phyloP scores from a whole-genome alignment of 225 moss, liverwort and hornwort species.

The Polytrichum formosum region DNA sequence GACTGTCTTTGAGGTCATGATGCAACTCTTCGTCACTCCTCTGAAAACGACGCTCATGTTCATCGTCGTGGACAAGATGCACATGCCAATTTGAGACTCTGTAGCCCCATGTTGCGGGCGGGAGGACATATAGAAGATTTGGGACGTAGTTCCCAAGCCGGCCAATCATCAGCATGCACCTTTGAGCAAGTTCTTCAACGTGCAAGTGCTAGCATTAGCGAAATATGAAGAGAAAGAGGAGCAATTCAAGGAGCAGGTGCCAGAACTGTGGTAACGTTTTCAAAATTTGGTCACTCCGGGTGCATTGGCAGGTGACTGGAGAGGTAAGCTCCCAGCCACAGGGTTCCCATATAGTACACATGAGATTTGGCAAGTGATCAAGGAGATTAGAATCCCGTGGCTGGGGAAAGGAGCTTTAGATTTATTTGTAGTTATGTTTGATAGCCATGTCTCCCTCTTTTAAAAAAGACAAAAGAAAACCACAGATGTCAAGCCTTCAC shows the following conservation, averaged over 20 bases:
- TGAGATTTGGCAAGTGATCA: conserved; percentile 61
- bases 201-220: conserved; percentile 54
- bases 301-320: conserved; percentile 68
- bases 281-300: conserved; percentile 57
- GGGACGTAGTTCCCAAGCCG: conserved; percentile 64
- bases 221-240: conserved; percentile 69
- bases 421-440: too few species aligned
- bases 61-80: conserved; percentile 65
- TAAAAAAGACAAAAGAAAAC: too few species aligned
- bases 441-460: too few species aligned
- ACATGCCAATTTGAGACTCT: conserved; percentile 52
- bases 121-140: conserved; percentile 64
- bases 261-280: conserved; percentile 44
- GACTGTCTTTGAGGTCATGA: conserved; percentile 81
- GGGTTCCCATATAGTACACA: conserved; percentile 54
- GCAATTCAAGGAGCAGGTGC: conserved; percentile 51
- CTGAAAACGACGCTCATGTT: conserved; percentile 69
- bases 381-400: conserved; percentile 19
- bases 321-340: conserved; percentile 65
- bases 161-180: conserved; percentile 29
- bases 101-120: conserved; percentile 55
- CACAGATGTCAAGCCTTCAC: too few species aligned
- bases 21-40: conserved; percentile 51
- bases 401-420: too few species aligned
- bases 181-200: conserved; percentile 60